phyloP scores from a whole-genome alignment of 495 filamentous ascomycete genomes.

The Aspergillus sparsus region DNA sequence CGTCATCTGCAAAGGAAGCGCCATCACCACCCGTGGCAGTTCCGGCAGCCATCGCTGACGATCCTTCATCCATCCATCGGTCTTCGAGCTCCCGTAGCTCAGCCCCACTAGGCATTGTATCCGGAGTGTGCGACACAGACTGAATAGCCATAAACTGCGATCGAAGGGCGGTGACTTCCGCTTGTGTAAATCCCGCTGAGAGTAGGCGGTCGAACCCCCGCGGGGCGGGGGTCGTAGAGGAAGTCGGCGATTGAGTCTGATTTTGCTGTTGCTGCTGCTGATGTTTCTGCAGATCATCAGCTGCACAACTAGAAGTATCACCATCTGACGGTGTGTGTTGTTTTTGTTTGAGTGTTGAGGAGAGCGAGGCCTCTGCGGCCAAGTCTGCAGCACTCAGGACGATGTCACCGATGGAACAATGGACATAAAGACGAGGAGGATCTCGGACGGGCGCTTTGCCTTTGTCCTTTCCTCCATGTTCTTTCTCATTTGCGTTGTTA shows the following conservation, averaged over 20 bases:
- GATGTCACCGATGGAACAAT: slow-evolving; percentile 79
- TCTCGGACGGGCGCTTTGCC: slow-evolving; percentile 57
- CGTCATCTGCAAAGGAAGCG: slow-evolving; percentile 51
- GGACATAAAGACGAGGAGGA: slow-evolving; percentile 68
- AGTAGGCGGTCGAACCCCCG: slow-evolving; percentile 89
- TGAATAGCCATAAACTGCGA: slow-evolving; percentile 83
- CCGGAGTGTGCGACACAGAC: slow-evolving; percentile 73
- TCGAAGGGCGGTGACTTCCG: slow-evolving; percentile 79
- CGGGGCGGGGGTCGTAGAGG: slow-evolving; percentile 61
- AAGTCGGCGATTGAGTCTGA: slow-evolving; percentile 20
- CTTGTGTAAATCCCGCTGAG: slow-evolving; percentile 71
- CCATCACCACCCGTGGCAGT: slow-evolving; percentile 40
- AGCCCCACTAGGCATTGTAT: slow-evolving; percentile 73
- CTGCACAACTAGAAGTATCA: background rate
- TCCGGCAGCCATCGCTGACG: slow-evolving; percentile 42
- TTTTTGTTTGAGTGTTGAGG: slow-evolving; percentile 35
- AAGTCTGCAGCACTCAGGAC: slow-evolving; percentile 67
- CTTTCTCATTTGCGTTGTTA: slow-evolving; percentile 27
- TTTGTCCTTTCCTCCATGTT: slow-evolving; percentile 45
- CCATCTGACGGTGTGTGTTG: background rate
- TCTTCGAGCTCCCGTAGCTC: slow-evolving; percentile 74
- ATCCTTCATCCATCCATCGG: slow-evolving; percentile 83
- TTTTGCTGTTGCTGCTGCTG: slow-evolving; percentile 5
- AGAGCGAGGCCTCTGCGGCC: slow-evolving; percentile 59
- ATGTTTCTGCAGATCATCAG: background rate